A percentile compares a stretch with the other conserved stretches of the same genome.
These are phyloP conservation scores for Coemansia sp. DNA, from an alignment of 192 early-diverging fungal species.

Conservation along the genomic window DNA sequence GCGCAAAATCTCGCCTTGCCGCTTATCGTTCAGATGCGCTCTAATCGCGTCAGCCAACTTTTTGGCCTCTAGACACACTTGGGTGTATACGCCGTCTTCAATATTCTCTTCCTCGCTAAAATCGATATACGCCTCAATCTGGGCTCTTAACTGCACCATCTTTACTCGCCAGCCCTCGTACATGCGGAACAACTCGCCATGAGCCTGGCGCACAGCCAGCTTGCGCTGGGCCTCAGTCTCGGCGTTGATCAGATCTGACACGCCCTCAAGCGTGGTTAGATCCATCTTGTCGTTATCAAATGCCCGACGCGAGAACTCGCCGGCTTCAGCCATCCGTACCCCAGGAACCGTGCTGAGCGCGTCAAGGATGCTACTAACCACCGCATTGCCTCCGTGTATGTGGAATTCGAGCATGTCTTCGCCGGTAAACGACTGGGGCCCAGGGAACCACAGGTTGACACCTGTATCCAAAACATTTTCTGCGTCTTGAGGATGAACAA, in stretches of 20 bases:
- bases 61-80: constrained; percentile 8
- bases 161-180: constrained; percentile 66
- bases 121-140: constrained; percentile 71
- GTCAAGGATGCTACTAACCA: constrained; percentile 58
- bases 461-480: constrained; percentile 61
- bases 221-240: constrained; percentile 74
- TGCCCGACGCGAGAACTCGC: constrained; percentile 74
- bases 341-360: constrained; percentile 52
- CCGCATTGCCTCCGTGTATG: constrained; percentile 72
- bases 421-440: constrained; percentile 69
- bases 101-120: constrained; percentile 82
- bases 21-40: constrained; percentile 61
- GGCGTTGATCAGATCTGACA: constrained; percentile 74
- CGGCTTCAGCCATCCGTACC: constrained; percentile 68
- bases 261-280: constrained; percentile 69
- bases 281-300: constrained; percentile 75
- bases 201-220: constrained; percentile 68
- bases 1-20: constrained; percentile 70
- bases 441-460: constrained; percentile 34
- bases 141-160: constrained; percentile 61
- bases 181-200: constrained; percentile 61
- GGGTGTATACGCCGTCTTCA: constrained; percentile 61
- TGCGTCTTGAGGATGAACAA: constrained; percentile 38
- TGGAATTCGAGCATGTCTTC: constrained; percentile 77
- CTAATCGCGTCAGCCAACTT: constrained; percentile 21